Conservation (phyloP, 768 basidiomycete species). For the Pholiota microspora region DNA sequence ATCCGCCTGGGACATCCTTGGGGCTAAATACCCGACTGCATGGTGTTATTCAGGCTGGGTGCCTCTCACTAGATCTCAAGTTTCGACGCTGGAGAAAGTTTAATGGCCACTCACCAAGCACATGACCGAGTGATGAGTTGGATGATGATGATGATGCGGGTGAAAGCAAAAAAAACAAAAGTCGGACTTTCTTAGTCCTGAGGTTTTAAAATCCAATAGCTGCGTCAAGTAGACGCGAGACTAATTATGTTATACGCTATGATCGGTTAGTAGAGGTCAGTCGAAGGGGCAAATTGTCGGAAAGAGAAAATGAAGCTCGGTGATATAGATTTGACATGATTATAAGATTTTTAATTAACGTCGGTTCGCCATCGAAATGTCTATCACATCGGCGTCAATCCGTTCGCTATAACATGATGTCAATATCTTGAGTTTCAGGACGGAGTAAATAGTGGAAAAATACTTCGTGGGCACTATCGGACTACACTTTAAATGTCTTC, state of each 20-base stretch:
- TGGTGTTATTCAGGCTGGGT: too few relatives aligned
- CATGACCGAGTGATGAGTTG: too few relatives aligned
- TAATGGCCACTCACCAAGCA: too few relatives aligned
- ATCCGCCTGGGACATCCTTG: too few relatives aligned
- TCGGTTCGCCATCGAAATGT: neutral
- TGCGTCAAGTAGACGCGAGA: too few relatives aligned
- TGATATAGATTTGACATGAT: constrained; percentile 1
- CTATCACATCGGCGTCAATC: neutral
- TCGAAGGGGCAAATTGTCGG: constrained; percentile 3
- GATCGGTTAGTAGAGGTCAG: constrained; percentile 1
- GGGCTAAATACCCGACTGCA: too few relatives aligned
- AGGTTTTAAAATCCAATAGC: too few relatives aligned
- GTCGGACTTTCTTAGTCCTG: too few relatives aligned
- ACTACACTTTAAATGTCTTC: neutral
- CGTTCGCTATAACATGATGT: neutral
- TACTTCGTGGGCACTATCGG: neutral
- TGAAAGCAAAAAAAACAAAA: too few relatives aligned
- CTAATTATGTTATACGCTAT: neutral
- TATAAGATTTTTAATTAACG: neutral
- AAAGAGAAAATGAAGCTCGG: constrained; percentile 2
- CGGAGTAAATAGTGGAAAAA: neutral
- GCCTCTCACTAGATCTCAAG: too few relatives aligned
- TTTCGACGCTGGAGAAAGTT: too few relatives aligned
- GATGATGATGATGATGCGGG: too few relatives aligned
- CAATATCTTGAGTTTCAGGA: neutral